A percentile compares a stretch with the other conserved stretches of the same genome.
phyloP scores from a whole-genome alignment of 768 basidiomycete species.

The Polyporus arcularius region DNA sequence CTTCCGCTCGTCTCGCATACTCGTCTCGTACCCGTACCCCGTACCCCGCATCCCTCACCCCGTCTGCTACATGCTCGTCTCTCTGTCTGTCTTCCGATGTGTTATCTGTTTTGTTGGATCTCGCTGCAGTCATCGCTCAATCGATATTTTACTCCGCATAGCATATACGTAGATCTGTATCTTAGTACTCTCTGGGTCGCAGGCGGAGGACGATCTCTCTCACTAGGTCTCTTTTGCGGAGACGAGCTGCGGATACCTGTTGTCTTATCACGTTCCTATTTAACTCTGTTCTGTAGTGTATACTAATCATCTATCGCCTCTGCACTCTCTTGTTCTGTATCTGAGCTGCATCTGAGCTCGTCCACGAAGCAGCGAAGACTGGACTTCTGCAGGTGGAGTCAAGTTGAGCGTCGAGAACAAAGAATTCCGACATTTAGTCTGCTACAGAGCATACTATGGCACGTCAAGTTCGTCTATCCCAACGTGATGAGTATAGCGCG shows the following conservation, averaged over 20 bases:
- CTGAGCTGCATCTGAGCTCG: no score
- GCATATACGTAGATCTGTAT: conserved; percentile 34
- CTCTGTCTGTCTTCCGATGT: conserved; percentile 21
- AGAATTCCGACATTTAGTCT: no score
- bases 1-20: not conserved
- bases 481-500: no score
- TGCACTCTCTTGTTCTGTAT: not conserved
- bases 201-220: conserved; percentile 11
- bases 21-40: not conserved
- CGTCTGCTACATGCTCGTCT: not conserved
- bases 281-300: conserved; percentile 28
- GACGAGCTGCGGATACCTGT: conserved; percentile 29
- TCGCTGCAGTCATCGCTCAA: conserved; percentile 28
- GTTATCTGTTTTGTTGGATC: conserved; percentile 25
- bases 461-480: no score
- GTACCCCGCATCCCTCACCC: not conserved
- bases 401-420: no score
- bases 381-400: no score
- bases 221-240: conserved; percentile 19
- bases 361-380: no score
- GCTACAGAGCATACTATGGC: no score
- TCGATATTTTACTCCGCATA: conserved; percentile 31
- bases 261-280: conserved; percentile 35
- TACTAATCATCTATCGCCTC: conserved; percentile 20
- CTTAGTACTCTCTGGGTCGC: conserved; percentile 23